phyloP scores from a whole-genome alignment of 2,329 filamentous ascomycete species.

The Aplosporella prunicola region DNA sequence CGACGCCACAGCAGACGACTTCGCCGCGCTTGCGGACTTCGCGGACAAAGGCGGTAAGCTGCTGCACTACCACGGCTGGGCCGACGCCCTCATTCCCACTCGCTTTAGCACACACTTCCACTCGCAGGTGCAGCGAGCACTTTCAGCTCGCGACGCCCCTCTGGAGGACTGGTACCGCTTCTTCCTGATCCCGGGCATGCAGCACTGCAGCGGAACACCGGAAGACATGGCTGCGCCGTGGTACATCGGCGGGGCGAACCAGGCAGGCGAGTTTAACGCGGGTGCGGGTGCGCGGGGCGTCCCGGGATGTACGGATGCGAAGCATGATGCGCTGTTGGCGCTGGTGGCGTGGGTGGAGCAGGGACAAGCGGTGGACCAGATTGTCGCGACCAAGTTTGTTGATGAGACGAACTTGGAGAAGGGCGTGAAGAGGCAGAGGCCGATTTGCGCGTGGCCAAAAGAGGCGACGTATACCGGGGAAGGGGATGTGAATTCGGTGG shows the following conservation, averaged over 20 bases:
- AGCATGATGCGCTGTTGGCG: slow-evolving; percentile 27
- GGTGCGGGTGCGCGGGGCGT: slow-evolving; percentile 18
- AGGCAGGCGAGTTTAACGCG: slow-evolving; percentile 17
- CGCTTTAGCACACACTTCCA: slow-evolving; percentile 45
- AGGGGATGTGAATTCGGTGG: slow-evolving; percentile 20
- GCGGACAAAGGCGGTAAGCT: slow-evolving; percentile 32
- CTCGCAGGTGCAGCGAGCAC: slow-evolving; percentile 31
- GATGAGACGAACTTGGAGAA: slow-evolving; percentile 22
- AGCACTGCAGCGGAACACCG: slow-evolving; percentile 32
- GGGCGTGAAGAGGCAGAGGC: slow-evolving; percentile 25
- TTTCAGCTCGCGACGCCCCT: slow-evolving; percentile 26
- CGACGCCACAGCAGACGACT: slow-evolving; percentile 40
- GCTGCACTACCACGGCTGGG: slow-evolving; percentile 36
- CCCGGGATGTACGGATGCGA: slow-evolving; percentile 23
- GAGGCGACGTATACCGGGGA: slow-evolving; percentile 20
- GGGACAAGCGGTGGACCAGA: slow-evolving; percentile 25
- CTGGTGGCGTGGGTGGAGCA: slow-evolving; percentile 32
- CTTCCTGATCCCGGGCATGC: slow-evolving; percentile 38
- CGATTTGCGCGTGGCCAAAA: slow-evolving; percentile 26
- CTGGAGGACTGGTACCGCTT: slow-evolving; percentile 34
- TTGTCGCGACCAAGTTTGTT: slow-evolving; percentile 28
- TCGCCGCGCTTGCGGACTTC: slow-evolving; percentile 41
- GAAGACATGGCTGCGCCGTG: slow-evolving; percentile 31
- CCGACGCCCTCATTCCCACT: slow-evolving; percentile 39
- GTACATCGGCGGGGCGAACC: slow-evolving; percentile 35